Evolutionary conservation across 768 basidiomycete species (phyloP).

Genomic region (Epithele typhae): DNA sequence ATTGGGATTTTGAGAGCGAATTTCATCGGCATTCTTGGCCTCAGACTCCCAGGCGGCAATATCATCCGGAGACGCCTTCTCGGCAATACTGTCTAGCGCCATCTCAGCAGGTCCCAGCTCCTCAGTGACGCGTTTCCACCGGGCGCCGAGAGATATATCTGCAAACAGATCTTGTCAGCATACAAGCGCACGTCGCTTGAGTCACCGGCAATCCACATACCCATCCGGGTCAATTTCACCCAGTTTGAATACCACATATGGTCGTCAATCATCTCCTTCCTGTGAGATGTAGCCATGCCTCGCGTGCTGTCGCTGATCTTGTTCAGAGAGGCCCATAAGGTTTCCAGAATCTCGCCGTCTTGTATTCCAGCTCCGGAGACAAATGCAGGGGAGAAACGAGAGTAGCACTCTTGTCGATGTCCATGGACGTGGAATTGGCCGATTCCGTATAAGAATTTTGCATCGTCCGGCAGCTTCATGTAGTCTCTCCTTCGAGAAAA

Average conservation of each 20-base stretch:
- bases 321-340: conserved; percentile 29
- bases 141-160: not conserved
- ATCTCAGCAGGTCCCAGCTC: not conserved
- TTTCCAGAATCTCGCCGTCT: conserved; percentile 33
- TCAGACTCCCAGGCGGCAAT: no score
- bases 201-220: conserved; percentile 8
- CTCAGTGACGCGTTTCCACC: not conserved
- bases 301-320: conserved; percentile 20
- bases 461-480: not conserved
- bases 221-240: conserved; percentile 26
- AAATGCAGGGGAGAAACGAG: conserved; percentile 23
- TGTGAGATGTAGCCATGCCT: conserved; percentile 14
- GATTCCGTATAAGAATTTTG: conserved; percentile 13
- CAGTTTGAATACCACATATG: conserved; percentile 32
- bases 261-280: conserved; percentile 26
- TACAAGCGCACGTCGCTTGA: no score
- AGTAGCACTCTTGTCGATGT: conserved; percentile 23
- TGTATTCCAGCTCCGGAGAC: conserved; percentile 26
- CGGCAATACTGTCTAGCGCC: no score
- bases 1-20: no score
- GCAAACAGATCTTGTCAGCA: not conserved
- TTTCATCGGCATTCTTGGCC: no score
- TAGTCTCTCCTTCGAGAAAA: not conserved
- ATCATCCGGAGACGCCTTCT: no score
- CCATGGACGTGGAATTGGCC: conserved; percentile 30